Evolutionary conservation across 2,329 filamentous ascomycete genomes (phyloP).

Genomic region (Fusarium nelsonii): DNA sequence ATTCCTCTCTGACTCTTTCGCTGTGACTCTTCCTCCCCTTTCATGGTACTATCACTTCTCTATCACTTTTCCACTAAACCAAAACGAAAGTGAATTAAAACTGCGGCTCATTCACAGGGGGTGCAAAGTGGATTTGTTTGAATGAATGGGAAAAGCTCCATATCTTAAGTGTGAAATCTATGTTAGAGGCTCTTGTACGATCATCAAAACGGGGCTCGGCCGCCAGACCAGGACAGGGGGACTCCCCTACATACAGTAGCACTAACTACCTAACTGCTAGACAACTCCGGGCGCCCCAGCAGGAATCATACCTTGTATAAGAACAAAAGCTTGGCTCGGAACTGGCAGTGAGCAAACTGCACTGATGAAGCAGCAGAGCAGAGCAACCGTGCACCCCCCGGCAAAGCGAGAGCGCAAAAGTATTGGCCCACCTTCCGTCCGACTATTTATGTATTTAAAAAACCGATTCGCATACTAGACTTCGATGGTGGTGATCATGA

Average conservation of each 20-base stretch:
- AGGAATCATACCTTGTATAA: conserved; percentile 1
- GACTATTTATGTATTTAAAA: conserved; percentile 14
- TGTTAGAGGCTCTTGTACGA: conserved; percentile 37
- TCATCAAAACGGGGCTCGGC: conserved; percentile 7
- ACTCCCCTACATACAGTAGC: conserved; percentile 5
- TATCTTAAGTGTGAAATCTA: conserved; percentile 11
- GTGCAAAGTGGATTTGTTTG: conserved; percentile 33
- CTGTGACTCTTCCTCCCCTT: conserved; percentile 3
- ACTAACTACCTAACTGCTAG: background rate
- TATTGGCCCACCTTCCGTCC: conserved; percentile 20
- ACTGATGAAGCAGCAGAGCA: background rate
- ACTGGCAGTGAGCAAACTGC: conserved; percentile 15
- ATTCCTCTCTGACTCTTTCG: conserved; percentile 9
- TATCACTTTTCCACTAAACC: conserved; percentile 5
- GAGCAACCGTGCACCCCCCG: conserved; percentile 31
- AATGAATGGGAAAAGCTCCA: conserved; percentile 6
- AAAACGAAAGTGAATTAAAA: conserved; percentile 11
- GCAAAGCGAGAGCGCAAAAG: background rate
- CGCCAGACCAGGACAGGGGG: conserved; percentile 19
- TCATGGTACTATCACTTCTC: background rate
- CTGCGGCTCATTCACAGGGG: conserved; percentile 33
- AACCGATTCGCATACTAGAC: conserved; percentile 40
- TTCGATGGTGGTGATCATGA: conserved; percentile 29
- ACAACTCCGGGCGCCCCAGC: background rate
- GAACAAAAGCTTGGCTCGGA: conserved; percentile 23